Conservation (phyloP, 2,329 filamentous ascomycete species). For the Aspergillus texensis region DNA sequence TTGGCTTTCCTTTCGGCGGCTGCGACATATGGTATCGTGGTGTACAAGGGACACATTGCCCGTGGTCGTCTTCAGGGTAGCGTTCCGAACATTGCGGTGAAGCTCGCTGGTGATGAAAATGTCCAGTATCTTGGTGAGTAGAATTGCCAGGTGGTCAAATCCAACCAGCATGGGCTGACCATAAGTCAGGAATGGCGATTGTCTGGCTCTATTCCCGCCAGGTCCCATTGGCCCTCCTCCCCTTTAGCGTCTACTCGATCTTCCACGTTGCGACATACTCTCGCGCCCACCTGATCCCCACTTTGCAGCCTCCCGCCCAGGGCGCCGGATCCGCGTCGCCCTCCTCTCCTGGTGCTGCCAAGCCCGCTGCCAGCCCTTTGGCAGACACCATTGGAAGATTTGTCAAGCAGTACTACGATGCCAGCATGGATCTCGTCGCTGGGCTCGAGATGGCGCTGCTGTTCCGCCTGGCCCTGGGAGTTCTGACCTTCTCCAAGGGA, state of each 20-base stretch:
- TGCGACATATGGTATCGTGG: conserved; percentile 93
- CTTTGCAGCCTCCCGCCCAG: conserved; percentile 68
- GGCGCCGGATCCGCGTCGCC: conserved; percentile 55
- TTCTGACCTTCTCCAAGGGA: conserved; percentile 83
- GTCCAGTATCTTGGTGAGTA: conserved; percentile 90
- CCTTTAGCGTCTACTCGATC: conserved; percentile 94
- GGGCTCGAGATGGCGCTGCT: conserved; percentile 85
- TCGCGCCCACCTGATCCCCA: conserved; percentile 89
- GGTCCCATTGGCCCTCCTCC: conserved; percentile 85
- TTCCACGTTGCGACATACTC: conserved; percentile 99
- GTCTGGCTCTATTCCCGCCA: conserved; percentile 93
- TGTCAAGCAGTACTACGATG: conserved; percentile 97
- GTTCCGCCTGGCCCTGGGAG: conserved; percentile 77
- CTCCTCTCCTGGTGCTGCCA: conserved; percentile 58
- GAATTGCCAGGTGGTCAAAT: background rate
- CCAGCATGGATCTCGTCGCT: conserved; percentile 91
- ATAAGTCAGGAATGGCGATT: conserved; percentile 75
- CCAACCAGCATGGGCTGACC: conserved; percentile 7
- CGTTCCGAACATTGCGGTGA: conserved; percentile 63
- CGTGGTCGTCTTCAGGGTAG: conserved; percentile 73
- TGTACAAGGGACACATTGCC: conserved; percentile 95
- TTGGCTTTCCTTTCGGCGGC: conserved; percentile 87
- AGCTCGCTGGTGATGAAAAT: conserved; percentile 85
- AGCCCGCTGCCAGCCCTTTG: conserved; percentile 57
- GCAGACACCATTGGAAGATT: conserved; percentile 87